Evolutionary conservation across 148 eudicot species (phyloP).

Genomic region (Vaccinium vitisidaea): DNA sequence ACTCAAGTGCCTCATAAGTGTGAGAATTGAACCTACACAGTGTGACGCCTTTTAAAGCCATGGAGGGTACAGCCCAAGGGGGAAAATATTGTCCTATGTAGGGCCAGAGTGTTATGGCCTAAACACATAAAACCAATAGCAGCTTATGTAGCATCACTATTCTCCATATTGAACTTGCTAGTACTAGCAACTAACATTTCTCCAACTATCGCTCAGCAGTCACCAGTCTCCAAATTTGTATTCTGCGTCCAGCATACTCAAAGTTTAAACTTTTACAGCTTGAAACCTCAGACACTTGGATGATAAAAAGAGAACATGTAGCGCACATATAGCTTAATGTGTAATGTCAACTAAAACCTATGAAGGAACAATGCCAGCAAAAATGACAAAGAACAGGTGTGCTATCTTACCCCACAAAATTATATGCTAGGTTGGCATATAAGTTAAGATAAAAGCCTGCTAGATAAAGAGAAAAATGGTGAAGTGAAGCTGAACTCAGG

Average conservation of each 20-base stretch:
- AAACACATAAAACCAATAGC: neutral
- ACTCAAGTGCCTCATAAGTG: neutral
- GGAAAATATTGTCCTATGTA: neutral
- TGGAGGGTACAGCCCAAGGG: neutral
- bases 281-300: slow-evolving; percentile 1
- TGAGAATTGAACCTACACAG: neutral
- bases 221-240: neutral
- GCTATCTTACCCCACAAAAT: neutral
- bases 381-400: neutral
- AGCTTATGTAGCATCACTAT: neutral
- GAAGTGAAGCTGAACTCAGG: slow-evolving; percentile 1
- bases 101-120: neutral
- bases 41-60: neutral
- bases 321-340: neutral
- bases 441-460: slow-evolving; percentile 1
- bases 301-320: neutral
- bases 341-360: neutral
- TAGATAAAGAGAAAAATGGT: neutral
- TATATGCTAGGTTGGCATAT: neutral
- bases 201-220: neutral
- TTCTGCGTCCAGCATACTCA: neutral
- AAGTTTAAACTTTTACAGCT: neutral
- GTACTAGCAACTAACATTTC: neutral
- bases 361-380: neutral
- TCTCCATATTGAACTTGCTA: slow-evolving; percentile 10